Base-by-base conservation (phyloP, 179 eudicot genomes). In the Carnegiea gigantea region DNA sequence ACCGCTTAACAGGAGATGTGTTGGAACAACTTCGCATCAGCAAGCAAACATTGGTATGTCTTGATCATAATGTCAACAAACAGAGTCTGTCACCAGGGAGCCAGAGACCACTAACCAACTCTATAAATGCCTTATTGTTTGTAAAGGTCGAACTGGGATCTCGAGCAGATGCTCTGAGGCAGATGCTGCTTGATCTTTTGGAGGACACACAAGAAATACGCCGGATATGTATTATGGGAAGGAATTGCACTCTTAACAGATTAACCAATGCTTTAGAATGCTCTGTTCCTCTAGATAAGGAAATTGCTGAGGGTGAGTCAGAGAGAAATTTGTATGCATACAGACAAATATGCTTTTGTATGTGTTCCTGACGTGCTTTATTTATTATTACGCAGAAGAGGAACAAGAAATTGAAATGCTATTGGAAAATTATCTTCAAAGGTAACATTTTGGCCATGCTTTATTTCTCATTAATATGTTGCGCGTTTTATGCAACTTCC, bases 351-450 rank as follows among this genome's bases (percentile, higher is more conserved):
- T 73, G 46, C 33, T 28, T 54, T 15, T 48, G 6, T 40, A 40
- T 72, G 53, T 30, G 54, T 33, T 73, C 44, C 74, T 78, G 33
- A 77, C 24, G 48, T 85, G 48, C 75, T 84, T 62, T 85, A n/a
- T 77, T 23, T 48, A 2, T 48, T 73, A 24, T 65, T 78, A 76
- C 85, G 91, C 96, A 96, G 99, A 92, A 83, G 95, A 96, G 83
- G 98, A 96, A 89, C 98, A 96, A 88, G 99, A 96, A 88, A 96
- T 96, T 82, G 99, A 96, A 89, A 96, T 96, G 99, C 97, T 96
- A 28, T 84, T 96, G 83, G 99, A 96, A 86, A 96, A 96, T 65
- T 96, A 92, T 87, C 98, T 96, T 78, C 99, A 96, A 73, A 91
- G 99, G 99, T 96, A 82, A 40, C 72, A 46, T 20, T 30, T 76